Percentiles rank a stretch among this genome's conserved stretches.
These are phyloP conservation scores for Aspergillus heteromorphus DNA, from an alignment of 495 filamentous ascomycete genomes.

Conservation along the genomic window DNA sequence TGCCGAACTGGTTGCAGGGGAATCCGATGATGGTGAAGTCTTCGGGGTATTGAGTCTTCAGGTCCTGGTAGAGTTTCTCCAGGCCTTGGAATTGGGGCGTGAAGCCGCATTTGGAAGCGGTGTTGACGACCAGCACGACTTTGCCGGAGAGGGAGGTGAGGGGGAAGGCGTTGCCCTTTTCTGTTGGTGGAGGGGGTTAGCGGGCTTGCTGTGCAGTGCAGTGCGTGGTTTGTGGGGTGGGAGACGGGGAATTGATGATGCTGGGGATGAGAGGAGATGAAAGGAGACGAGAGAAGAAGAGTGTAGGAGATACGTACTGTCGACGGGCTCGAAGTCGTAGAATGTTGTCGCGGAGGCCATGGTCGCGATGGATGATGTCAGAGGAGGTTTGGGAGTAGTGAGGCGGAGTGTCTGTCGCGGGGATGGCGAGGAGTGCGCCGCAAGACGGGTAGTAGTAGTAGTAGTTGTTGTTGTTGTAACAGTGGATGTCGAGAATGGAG, in stretches of 20 bases:
- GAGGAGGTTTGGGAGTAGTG: neutral
- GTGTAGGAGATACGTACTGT: slow-evolving; percentile 54
- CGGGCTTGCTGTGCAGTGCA: slow-evolving; percentile 1
- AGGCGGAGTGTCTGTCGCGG: neutral
- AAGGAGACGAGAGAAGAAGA: neutral
- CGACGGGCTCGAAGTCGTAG: slow-evolving; percentile 84
- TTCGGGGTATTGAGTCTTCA: slow-evolving; percentile 61
- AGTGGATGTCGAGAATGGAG: no score
- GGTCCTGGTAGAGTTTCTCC: slow-evolving; percentile 79
- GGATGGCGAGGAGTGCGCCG: no score
- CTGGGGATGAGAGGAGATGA: neutral
- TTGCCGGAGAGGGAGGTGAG: slow-evolving; percentile 73
- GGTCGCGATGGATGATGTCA: slow-evolving; percentile 26
- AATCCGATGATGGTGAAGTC: slow-evolving; percentile 88
- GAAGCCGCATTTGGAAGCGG: slow-evolving; percentile 98
- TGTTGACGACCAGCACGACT: slow-evolving; percentile 94
- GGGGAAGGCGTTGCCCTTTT: slow-evolving; percentile 66
- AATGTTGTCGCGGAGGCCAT: slow-evolving; percentile 89
- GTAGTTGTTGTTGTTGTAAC: neutral
- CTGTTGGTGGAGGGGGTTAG: slow-evolving; percentile 36
- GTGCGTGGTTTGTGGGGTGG: slow-evolving; percentile 5
- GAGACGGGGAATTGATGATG: neutral
- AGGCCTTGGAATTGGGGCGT: slow-evolving; percentile 93
- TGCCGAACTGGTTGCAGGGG: slow-evolving; percentile 96
- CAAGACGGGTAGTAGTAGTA: neutral